A percentile compares a stretch with the other conserved stretches of the same genome.
Evolutionary conservation across 2,329 filamentous ascomycete genomes (phyloP).

Genomic region (Paraconiothyrium brasiliense): DNA sequence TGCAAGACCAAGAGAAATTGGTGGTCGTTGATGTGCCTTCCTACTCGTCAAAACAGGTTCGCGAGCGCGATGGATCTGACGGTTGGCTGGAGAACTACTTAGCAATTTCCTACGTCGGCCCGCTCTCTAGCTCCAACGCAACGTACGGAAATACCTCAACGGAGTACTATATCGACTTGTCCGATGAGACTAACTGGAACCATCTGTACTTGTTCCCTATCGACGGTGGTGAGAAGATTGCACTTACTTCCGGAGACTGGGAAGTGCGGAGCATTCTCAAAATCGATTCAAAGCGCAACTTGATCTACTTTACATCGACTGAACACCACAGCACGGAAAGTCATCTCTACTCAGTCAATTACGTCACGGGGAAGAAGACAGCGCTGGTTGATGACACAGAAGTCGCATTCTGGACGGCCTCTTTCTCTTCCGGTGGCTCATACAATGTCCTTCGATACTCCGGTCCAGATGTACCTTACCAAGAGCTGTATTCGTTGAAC

Average conservation of each 20-base stretch:
- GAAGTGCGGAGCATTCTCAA: conserved; percentile 69
- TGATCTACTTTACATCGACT: conserved; percentile 73
- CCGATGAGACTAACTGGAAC: conserved; percentile 71
- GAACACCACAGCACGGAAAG: conserved; percentile 72
- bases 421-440: conserved; percentile 69
- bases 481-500: conserved; percentile 70
- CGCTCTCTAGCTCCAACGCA: conserved; percentile 42
- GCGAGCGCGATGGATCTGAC: conserved; percentile 66
- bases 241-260: conserved; percentile 72
- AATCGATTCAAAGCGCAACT: conserved; percentile 64
- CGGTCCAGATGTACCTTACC: conserved; percentile 74
- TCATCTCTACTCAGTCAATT: conserved; percentile 73
- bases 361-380: conserved; percentile 62
- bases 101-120: conserved; percentile 65
- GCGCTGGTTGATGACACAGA: conserved; percentile 69
- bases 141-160: conserved; percentile 48
- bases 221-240: conserved; percentile 62
- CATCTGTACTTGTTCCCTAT: conserved; percentile 73
- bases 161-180: conserved; percentile 72
- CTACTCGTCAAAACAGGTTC: conserved; percentile 58
- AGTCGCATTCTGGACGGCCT: conserved; percentile 69
- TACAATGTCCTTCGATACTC: conserved; percentile 73
- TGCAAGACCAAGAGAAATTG: conserved; percentile 71
- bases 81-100: conserved; percentile 71
- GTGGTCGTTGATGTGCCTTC: conserved; percentile 66